Base-by-base conservation (phyloP, 2,329 filamentous ascomycete genomes). In the Exophiala mesophila region DNA sequence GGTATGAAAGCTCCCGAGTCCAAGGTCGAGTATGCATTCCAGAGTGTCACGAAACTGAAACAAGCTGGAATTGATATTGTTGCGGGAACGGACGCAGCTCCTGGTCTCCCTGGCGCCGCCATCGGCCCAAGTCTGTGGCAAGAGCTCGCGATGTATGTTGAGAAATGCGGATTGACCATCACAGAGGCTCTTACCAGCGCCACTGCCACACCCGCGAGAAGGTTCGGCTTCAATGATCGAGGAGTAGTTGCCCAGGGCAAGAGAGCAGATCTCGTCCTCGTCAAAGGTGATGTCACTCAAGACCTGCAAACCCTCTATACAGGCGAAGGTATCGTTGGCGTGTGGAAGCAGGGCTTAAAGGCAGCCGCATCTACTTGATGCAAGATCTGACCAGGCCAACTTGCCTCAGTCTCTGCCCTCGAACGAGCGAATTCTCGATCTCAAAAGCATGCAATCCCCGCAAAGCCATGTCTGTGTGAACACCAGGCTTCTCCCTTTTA, bases 21-120 rank as follows among this genome's bases (percentile, higher is more conserved):
- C 33, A 49, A 46, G 15, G 23, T 55, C 7, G 51, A 55, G 10
- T 47, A 54, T 26, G 49, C 44, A 9, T 50, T 48, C 21, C 35
- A 54, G 24, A 50, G 51, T 9, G 36, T 57, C 21, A 45, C 30
- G 15, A 45, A 43, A 24, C 47, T 59, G 16, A 52, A 56, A 26
- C 42, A 50, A 19, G 50, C 47, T 13, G 56, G 57, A 3, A 52
- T 61, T n/a, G 56, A 59, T 26, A 49, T 61, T 24, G 50, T 62
- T n/a, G 59, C 57, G 1, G 58, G 60, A 3, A 62, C 60, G 9
- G 59, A 63, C 43, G 47, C 57, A 1, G 50, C 56, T 12, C 49
- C 48, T 7, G 47, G 47, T 2, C 43, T 55, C n/a, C 45, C 49
- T 21, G 51, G 54, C 3, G 50, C 50, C 4, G 47, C 43, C 7